Percentiles rank a stretch among this genome's conserved stretches.
Conservation (phyloP, 805 yeast species). For the Osmozyma mogii region DNA sequence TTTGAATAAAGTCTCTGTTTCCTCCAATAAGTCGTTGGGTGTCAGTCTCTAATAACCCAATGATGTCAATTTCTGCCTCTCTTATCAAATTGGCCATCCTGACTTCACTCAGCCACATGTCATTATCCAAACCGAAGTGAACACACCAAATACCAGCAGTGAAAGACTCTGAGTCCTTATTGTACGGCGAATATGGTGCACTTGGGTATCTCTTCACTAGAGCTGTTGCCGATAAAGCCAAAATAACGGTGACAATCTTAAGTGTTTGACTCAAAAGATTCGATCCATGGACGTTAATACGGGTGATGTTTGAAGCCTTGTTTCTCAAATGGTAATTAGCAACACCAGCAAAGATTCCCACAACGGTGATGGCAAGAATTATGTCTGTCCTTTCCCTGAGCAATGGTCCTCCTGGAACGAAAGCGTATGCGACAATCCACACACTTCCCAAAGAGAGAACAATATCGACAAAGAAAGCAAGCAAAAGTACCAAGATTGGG, state of each 20-base stretch:
- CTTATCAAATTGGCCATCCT: constrained; percentile 77
- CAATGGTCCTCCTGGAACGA: constrained; percentile 89
- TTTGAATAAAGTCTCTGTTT: constrained; percentile 87
- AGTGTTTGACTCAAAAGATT: constrained; percentile 15
- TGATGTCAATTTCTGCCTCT: constrained; percentile 85
- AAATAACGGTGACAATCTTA: constrained; percentile 34
- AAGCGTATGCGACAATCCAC: constrained; percentile 97
- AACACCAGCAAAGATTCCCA: constrained; percentile 47
- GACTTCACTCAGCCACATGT: constrained; percentile 94
- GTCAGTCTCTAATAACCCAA: constrained; percentile 88
- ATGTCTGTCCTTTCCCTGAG: constrained; percentile 85
- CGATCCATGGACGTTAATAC: constrained; percentile 14
- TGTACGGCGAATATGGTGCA: constrained; percentile 48
- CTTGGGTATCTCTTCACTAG: constrained; percentile 58
- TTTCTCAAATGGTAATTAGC: constrained; percentile 25
- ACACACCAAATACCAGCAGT: constrained; percentile 98
- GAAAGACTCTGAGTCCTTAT: constrained; percentile 50
- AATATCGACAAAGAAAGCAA: constrained; percentile 43
- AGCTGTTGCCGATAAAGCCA: constrained; percentile 45
- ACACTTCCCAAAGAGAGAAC: constrained; percentile 72
- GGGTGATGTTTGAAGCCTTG: constrained; percentile 14
- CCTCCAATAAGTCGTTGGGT: constrained; percentile 94
- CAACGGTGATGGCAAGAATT: constrained; percentile 51
- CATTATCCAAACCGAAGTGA: constrained; percentile 95
- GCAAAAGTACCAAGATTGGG: constrained; percentile 46